Evolutionary conservation across 768 basidiomycete genomes (phyloP).

Genomic region (Lactarius deliciosus): DNA sequence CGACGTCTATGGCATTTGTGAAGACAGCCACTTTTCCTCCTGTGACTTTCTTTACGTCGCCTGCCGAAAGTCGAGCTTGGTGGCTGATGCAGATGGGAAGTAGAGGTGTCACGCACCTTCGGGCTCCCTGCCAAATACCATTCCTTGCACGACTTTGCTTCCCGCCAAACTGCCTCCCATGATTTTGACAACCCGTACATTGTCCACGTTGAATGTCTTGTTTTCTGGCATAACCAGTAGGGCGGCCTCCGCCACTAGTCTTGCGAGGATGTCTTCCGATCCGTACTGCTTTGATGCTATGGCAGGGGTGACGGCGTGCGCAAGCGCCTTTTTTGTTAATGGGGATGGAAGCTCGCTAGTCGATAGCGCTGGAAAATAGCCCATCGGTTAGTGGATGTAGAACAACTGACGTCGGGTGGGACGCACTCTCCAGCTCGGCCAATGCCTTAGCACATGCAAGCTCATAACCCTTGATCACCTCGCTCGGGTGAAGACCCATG

Average conservation of each 20-base stretch:
- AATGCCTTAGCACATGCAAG: slow-evolving; percentile 82
- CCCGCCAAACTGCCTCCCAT: slow-evolving; percentile 87
- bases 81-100: not conserved
- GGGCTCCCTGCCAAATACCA: slow-evolving; percentile 97
- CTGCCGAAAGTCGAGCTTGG: slow-evolving; percentile 38
- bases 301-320: slow-evolving; percentile 79
- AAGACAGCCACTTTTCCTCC: slow-evolving; percentile 95
- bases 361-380: slow-evolving; percentile 55
- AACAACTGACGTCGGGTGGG: not conserved
- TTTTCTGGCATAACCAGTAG: slow-evolving; percentile 88
- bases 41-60: slow-evolving; percentile 75
- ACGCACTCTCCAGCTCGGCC: slow-evolving; percentile 87
- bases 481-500: slow-evolving; percentile 97
- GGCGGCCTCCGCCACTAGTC: slow-evolving; percentile 90
- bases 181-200: slow-evolving; percentile 97
- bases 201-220: slow-evolving; percentile 97
- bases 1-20: slow-evolving; percentile 87
- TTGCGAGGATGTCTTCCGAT: slow-evolving; percentile 76
- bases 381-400: slow-evolving; percentile 6
- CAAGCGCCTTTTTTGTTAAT: slow-evolving; percentile 64
- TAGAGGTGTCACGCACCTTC: slow-evolving; percentile 60
- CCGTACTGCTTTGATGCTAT: slow-evolving; percentile 99
- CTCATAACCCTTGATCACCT: slow-evolving; percentile 94
- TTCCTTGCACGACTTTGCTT: slow-evolving; percentile 90
- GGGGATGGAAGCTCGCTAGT: slow-evolving; percentile 69